Base-by-base conservation (phyloP, 305 asterid species). In the Ruellia speciosa region DNA sequence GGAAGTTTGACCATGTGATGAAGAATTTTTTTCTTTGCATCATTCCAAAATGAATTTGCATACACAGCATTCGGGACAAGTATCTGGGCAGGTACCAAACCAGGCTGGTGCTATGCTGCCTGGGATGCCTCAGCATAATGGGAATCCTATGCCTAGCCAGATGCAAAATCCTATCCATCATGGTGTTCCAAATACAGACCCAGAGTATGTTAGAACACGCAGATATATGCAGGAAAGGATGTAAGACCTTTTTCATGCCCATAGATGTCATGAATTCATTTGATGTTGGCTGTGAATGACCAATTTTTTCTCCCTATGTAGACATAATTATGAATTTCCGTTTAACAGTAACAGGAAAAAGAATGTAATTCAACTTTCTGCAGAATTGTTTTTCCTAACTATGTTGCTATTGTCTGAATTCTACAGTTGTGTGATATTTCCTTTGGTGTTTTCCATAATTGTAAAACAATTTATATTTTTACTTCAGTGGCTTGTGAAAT, bases 11-110 rank as follows among this genome's bases (percentile, higher is more conserved):
- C 2, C 16, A 13, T 6, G 14, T 6, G n/a, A 47, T 47, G 2
- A 9, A 39, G 13, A 7, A 39, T 39, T 39, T 3, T 2, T 39
- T 7, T 39, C 10, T 39, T 39, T 39, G 45, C 45, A 39, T 7
- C 10, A 39, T 39, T 12, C 45, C 10, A 47, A 9, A 47, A 85
- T 90, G 97, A 90, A 81, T 77, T 68, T 80, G 59, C 95, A 81
- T 60, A 63, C 79, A 2, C 84, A 83, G 65, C 86, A 75, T 76
- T 66, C 87, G 3, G 96, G 94, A 61, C 87, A 85, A 77, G 77
- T 84, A 54, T 66, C 89, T 0, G 95, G 94, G 55, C 94, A 83
- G 79, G 31, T 24, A 24, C 31, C 31, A 24, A 24, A 24, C 31
- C 31, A 24, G 31, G 69, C 83, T 60, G 83, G 82, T 68, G 65